phyloP scores from a whole-genome alignment of 2,329 filamentous ascomycete genomes.

The Penicillium brasilianum region DNA sequence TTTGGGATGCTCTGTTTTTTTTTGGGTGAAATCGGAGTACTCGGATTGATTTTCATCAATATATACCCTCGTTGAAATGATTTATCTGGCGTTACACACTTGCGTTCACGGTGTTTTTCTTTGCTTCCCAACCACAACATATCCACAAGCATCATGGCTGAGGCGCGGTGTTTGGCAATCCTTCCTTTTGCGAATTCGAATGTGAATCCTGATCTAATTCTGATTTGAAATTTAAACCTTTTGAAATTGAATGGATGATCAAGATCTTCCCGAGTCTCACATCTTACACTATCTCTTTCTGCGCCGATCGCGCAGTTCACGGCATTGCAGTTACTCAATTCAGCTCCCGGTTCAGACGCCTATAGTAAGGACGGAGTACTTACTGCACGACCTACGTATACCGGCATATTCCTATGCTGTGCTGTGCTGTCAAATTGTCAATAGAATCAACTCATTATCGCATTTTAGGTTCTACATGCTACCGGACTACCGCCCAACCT shows the following conservation, averaged over 20 bases:
- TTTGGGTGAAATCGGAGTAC: conserved; percentile 15
- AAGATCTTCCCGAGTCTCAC: too few species aligned
- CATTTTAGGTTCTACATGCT: neutral
- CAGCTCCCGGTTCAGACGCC: neutral
- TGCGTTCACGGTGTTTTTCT: conserved; percentile 2
- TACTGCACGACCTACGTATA: neutral
- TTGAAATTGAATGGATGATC: neutral
- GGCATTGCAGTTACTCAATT: neutral
- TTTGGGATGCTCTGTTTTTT: neutral
- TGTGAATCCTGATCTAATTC: neutral
- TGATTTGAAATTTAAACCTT: neutral
- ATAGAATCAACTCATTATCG: too few species aligned
- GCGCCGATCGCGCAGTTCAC: neutral
- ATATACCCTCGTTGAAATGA: conserved; percentile 31
- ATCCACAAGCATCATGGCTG: neutral
- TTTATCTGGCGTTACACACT: conserved; percentile 18
- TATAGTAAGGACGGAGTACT: neutral
- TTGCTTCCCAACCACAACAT: neutral
- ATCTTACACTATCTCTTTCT: neutral
- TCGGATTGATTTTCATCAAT: conserved; percentile 11
- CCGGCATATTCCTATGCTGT: neutral
- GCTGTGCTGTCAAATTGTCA: too few species aligned
- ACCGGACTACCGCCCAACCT: conserved; percentile 1
- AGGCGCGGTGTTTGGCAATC: neutral
- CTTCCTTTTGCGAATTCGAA: too few species aligned